phyloP scores from a whole-genome alignment of 148 eudicot species.

The Rhododendron kiyosumense region DNA sequence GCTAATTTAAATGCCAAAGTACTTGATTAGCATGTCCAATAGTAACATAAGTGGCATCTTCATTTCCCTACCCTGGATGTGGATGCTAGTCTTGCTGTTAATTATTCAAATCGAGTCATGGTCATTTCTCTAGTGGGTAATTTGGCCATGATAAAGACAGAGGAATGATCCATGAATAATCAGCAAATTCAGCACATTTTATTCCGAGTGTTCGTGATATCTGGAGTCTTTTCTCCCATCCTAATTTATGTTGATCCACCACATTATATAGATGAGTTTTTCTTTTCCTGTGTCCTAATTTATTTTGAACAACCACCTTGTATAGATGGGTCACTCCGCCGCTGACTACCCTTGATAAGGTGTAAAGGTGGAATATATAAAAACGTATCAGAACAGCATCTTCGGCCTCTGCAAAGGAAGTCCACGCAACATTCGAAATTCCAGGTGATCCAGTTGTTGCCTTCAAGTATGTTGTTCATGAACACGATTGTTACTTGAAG shows the following conservation, averaged over 20 bases:
- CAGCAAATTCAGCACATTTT: not conserved
- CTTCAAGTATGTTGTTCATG: not conserved
- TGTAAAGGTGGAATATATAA: not conserved
- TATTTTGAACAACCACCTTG: not conserved
- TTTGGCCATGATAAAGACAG: not conserved
- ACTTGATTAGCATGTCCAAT: not conserved
- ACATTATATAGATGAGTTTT: not conserved
- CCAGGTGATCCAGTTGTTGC: not conserved
- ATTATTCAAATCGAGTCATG: not conserved
- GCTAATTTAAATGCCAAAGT: not conserved
- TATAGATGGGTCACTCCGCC: not conserved
- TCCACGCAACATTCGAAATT: not conserved
- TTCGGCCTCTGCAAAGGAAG: not conserved
- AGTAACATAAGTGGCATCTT: not conserved
- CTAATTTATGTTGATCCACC: not conserved
- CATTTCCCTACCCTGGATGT: not conserved
- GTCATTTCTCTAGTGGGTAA: not conserved
- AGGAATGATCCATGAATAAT: not conserved
- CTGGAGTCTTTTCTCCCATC: not conserved
- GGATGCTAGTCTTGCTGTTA: not conserved
- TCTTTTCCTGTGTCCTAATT: not conserved
- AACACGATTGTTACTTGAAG: not conserved
- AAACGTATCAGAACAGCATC: not conserved
- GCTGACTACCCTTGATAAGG: not conserved
- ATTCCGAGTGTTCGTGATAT: not conserved